Evolutionary conservation across 2,329 filamentous ascomycete genomes (phyloP).

Genomic region (Phialocephala sp.): DNA sequence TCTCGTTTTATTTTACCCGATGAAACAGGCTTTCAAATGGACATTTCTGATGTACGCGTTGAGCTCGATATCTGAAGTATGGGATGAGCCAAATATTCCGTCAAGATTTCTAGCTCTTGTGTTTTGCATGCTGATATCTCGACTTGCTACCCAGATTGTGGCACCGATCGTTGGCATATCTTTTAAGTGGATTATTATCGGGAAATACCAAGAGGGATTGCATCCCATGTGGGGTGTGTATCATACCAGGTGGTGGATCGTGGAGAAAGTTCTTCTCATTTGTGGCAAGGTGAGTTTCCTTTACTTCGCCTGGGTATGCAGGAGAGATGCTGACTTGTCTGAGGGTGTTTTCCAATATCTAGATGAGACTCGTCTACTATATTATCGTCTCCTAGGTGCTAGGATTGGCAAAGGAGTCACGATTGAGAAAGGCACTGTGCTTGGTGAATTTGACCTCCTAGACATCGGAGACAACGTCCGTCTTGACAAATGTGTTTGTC

Average conservation of each 20-base stretch:
- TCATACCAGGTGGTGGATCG: slow-evolving; percentile 64
- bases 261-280: slow-evolving; percentile 57
- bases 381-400: slow-evolving; percentile 58
- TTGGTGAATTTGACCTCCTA: slow-evolving; percentile 64
- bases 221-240: slow-evolving; percentile 66
- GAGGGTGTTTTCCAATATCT: slow-evolving; percentile 50
- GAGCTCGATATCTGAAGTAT: slow-evolving; percentile 47
- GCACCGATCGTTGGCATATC: slow-evolving; percentile 55
- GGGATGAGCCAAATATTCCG: slow-evolving; percentile 48
- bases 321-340: slow-evolving; percentile 13
- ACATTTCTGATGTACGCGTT: slow-evolving; percentile 57
- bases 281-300: slow-evolving; percentile 46
- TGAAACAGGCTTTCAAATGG: slow-evolving; percentile 58
- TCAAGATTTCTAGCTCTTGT: slow-evolving; percentile 57
- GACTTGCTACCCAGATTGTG: slow-evolving; percentile 47
- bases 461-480: slow-evolving; percentile 56
- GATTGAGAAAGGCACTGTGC: slow-evolving; percentile 48
- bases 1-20: slow-evolving; percentile 54
- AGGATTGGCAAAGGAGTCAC: slow-evolving; percentile 58
- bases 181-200: slow-evolving; percentile 61
- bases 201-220: slow-evolving; percentile 56
- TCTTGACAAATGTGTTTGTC: slow-evolving; percentile 54
- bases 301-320: slow-evolving; percentile 1
- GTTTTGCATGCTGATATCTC: slow-evolving; percentile 51
- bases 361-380: slow-evolving; percentile 49